A percentile compares a stretch with the other conserved stretches of the same genome.
Conservation (phyloP, 176 grass and related monocot genomes). For the Phyllostachys edulis region DNA sequence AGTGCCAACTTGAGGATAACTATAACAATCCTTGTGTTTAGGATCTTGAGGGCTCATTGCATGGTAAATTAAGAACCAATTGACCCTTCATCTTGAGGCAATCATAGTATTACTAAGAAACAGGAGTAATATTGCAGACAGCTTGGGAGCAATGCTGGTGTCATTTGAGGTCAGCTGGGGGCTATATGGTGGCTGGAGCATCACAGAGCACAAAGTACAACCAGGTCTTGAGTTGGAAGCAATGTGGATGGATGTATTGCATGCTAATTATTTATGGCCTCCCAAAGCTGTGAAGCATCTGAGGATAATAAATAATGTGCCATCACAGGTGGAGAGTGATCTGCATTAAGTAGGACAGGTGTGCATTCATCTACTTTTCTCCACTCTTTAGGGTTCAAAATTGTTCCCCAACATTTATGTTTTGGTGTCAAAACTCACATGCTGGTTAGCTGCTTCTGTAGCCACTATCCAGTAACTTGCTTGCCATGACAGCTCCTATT, state of each 20-base stretch:
- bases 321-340: conserved; percentile 64
- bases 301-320: conserved; percentile 37
- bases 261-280: conserved; percentile 31
- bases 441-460: conserved; percentile 30
- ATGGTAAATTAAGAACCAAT: conserved; percentile 6
- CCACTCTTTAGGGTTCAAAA: conserved; percentile 51
- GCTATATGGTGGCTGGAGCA: conserved; percentile 39
- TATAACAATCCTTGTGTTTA: conserved; percentile 18
- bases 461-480: conserved; percentile 35
- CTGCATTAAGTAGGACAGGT: conserved; percentile 55
- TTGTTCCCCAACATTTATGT: conserved; percentile 47
- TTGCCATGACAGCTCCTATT: conserved; percentile 38
- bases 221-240: conserved; percentile 51
- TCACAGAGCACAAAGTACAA: conserved; percentile 54
- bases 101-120: neutral
- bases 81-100: conserved; percentile 27
- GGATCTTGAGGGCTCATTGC: conserved; percentile 25
- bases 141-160: conserved; percentile 27
- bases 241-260: conserved; percentile 21
- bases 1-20: conserved; percentile 31
- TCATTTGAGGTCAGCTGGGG: conserved; percentile 44
- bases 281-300: conserved; percentile 46
- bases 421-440: conserved; percentile 34
- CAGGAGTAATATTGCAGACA: neutral
- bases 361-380: conserved; percentile 62